Evolutionary conservation across 768 basidiomycete genomes (phyloP), one percentile per base, ranked within the genome.

Genomic region (Scleroderma citrinum): DNA sequence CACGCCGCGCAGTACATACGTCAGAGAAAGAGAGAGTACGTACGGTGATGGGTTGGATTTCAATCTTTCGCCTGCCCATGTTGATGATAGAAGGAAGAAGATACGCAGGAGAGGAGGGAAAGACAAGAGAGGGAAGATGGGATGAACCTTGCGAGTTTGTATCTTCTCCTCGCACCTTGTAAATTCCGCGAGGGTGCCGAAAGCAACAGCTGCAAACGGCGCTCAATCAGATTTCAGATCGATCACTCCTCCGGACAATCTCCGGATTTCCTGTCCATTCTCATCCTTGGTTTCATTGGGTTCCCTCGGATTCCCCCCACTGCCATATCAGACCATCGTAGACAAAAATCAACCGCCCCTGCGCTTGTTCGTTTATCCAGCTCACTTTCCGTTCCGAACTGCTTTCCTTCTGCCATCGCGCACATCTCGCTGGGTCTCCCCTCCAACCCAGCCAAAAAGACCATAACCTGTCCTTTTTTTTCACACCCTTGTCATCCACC

Each of bases 31-130:
- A 46, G 50, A 44, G 38, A 44, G 48, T 52, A 78, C 85, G 64
- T 56, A 87, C 85, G 2, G 81, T 82, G 63, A 87, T 87, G 56
- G 86, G 84, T 65, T 85, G 83, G 39, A 87, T 87, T 71, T 86
- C 85, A 60, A 87, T 87, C 74, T 87, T 87, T 72, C 85, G 71
- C 66, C 85, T 71, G 55, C 85, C 85, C 85, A 85, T 85, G 58
- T 64, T 52, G 41, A 40, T 20, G 46, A 34, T 4, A 32, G 26
- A 19, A 31, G 2, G 38, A 47, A 39, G 36, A 36, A 19, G 11
- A 20, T 41, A 26, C 23, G 12, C 56, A 48, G 55, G 57, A 46
- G 64, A 50, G 57, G 64, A 55, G 53, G 51, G 64, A 50, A 43
- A 34, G 49, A 50, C n/a, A 47, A 43, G 44, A 57, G 41, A 53